Base-by-base conservation (phyloP, 23 red algal species). In the Gracilaria gracilis region DNA sequence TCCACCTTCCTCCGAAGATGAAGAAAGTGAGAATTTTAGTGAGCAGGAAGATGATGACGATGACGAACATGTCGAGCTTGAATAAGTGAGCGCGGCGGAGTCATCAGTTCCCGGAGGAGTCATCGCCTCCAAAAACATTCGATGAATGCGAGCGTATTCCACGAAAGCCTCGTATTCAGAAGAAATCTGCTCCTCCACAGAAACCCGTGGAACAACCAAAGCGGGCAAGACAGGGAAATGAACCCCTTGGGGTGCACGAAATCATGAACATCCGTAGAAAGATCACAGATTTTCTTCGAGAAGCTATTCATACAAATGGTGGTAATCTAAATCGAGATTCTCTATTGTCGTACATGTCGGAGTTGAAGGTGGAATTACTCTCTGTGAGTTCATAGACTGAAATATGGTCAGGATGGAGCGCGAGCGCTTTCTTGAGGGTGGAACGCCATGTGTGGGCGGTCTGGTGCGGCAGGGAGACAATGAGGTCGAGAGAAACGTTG, bases 341-440 rank as follows among this genome's bases (percentile, higher is more conserved):
- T 85, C 48, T 99, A 94, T 0, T 57, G n/a, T 4, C 94, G 97
- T 12, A 99, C 54, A 0, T 87, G 89, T 46, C 57, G 34, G 27
- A 40, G 74, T 74, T 96, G 91, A 17, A 99, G 49, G 49, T 51
- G 8, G 87, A 90, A 62, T 33, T 90, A 31, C 64, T 90, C 13
- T 27, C 53, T n/a, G 84, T 88, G 50, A 99, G 93, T 57, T 96
- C 94, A 86, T 99, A 99, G 21, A 67, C 58, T 25, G 97, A 99
- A 6, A 99, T 79, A 66, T 99, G 97, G 84, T 83, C 25, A 13
- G 97, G 94, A 35, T 83, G 13, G 0, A 91, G 61, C 20, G 40
- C n/a, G 29, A 88, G 33, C 1, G 90, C 89, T 44, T 61, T 47
- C 25, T 79, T 33, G 9, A 98, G 86, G 16, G 89, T 75, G 27